phyloP scores from a whole-genome alignment of 2,329 filamentous ascomycete genomes.

The Colletotrichum musicola region DNA sequence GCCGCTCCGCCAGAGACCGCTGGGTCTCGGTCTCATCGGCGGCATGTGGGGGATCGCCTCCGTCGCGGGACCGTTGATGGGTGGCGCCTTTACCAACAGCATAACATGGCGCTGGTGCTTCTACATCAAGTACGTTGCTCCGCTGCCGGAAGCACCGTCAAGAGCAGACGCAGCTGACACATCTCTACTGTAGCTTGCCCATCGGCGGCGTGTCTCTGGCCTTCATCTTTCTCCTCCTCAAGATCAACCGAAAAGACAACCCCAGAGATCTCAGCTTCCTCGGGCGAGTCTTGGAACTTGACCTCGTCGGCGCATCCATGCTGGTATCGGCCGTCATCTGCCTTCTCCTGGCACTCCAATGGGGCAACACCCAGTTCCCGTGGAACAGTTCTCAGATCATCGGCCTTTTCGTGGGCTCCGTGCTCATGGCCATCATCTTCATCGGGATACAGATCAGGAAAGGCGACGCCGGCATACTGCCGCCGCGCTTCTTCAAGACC shows the following conservation, averaged over 20 bases:
- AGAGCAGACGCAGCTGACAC: too few species aligned
- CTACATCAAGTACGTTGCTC: too few species aligned
- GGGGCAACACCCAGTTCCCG: conserved; percentile 64
- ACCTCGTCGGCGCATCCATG: conserved; percentile 66
- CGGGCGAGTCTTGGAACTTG: conserved; percentile 58
- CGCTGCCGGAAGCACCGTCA: too few species aligned
- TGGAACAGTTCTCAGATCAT: conserved; percentile 64
- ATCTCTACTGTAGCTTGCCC: too few species aligned
- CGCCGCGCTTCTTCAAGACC: conserved; percentile 61
- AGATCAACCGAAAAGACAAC: conserved; percentile 50
- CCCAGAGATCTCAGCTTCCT: conserved; percentile 49
- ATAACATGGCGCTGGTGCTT: conserved; percentile 68
- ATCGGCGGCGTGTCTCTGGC: conserved; percentile 61
- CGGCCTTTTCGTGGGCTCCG: conserved; percentile 64
- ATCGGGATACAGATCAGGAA: conserved; percentile 58
- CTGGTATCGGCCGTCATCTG: conserved; percentile 66
- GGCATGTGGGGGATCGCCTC: conserved; percentile 69
- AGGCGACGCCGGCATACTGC: conserved; percentile 62
- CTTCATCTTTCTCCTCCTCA: conserved; percentile 59
- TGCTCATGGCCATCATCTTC: conserved; percentile 60
- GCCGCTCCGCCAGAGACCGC: conserved; percentile 65
- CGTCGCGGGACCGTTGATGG: conserved; percentile 63
- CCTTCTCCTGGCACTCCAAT: conserved; percentile 68
- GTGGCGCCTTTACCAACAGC: conserved; percentile 63
- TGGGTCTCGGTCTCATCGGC: conserved; percentile 67